Base-by-base conservation (phyloP, 306 rosid genomes). In the Alnus glutinosa region DNA sequence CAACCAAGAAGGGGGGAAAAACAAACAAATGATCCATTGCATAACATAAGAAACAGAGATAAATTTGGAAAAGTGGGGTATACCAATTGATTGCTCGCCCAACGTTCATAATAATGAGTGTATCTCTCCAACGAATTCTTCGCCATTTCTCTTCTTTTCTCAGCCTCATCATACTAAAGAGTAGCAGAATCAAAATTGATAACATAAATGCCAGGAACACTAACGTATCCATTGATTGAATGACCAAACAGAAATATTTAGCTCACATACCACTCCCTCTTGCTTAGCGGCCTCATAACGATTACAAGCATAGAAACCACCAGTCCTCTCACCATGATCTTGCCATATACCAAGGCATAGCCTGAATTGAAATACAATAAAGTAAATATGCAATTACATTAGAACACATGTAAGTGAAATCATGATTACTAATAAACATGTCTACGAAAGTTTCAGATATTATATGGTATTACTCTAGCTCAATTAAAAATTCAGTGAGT, bases 81-180 rank as follows among this genome's bases (percentile, higher is more conserved):
- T 94, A 94, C 98, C 78, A 90, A 89, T 85, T 94, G 98, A 82
- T 94, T 94, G 84, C 97, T 94, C 63, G 98, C 98, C 98, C 98
- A 94, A 75, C 98, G 94, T 89, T 94, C 98, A 79, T 94, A 94
- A 82, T 94, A 94, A 85, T 94, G 98, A 74, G 98, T 94, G 82
- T 94, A 94, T 83, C 96, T 89, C 91, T 94, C 98, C 79, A 94
- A 88, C 4, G 97, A 94, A 80, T 94, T 94, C 87, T 94, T 94
- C 19, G 98, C 98, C 98, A 94, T 94, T 84, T 94, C 97, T 83
- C 96, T 86, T 82, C 98, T 89, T 79, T 86, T 89, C 86, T 94
- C 98, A 71, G 98, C 42, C 66, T 92, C 90, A 77, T 87, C 90
- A 74, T 87, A 84, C 90, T 84, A 74, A 75, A 36, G 70, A 34